phyloP scores from a whole-genome alignment of 2,329 filamentous ascomycete species.

The Phyllosticta citriasiana region DNA sequence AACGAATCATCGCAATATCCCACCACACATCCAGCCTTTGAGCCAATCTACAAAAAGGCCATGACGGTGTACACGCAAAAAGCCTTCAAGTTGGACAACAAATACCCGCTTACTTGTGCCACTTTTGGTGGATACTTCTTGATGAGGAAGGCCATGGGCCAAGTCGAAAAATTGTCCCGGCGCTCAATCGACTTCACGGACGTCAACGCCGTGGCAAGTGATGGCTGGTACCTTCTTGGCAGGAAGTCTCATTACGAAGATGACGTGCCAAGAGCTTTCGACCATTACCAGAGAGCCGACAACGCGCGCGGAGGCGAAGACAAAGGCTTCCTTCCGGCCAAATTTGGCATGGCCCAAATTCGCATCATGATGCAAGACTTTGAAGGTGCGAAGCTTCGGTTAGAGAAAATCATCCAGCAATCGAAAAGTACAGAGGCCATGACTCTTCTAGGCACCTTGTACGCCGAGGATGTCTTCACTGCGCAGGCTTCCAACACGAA shows the following conservation, averaged over 20 bases:
- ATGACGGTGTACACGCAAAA: slow-evolving; percentile 93
- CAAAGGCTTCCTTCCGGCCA: slow-evolving; percentile 82
- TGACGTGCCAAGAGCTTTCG: slow-evolving; percentile 62
- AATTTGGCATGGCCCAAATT: slow-evolving; percentile 87
- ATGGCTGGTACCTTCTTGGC: slow-evolving; percentile 92
- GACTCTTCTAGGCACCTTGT: slow-evolving; percentile 81
- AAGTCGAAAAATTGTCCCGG: slow-evolving; percentile 77
- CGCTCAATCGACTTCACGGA: slow-evolving; percentile 94
- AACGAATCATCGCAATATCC: slow-evolving; percentile 75
- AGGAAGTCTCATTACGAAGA: slow-evolving; percentile 81
- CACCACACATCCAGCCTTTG: slow-evolving; percentile 76
- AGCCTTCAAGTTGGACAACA: slow-evolving; percentile 87
- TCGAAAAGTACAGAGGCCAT: slow-evolving; percentile 79
- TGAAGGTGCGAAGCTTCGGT: slow-evolving; percentile 81
- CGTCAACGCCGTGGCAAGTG: slow-evolving; percentile 90
- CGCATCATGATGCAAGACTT: slow-evolving; percentile 75
- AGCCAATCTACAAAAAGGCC: slow-evolving; percentile 76
- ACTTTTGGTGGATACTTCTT: slow-evolving; percentile 89
- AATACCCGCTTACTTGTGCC: slow-evolving; percentile 78
- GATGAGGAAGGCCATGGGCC: slow-evolving; percentile 66
- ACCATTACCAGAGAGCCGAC: slow-evolving; percentile 84
- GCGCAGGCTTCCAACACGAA: slow-evolving; percentile 61
- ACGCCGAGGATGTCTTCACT: slow-evolving; percentile 87
- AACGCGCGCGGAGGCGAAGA: slow-evolving; percentile 87
- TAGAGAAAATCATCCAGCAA: slow-evolving; percentile 90